A percentile compares a stretch with the other conserved stretches of the same genome.
phyloP scores from a whole-genome alignment of 2,329 filamentous ascomycete species.

The Furcasterigmium sp. region DNA sequence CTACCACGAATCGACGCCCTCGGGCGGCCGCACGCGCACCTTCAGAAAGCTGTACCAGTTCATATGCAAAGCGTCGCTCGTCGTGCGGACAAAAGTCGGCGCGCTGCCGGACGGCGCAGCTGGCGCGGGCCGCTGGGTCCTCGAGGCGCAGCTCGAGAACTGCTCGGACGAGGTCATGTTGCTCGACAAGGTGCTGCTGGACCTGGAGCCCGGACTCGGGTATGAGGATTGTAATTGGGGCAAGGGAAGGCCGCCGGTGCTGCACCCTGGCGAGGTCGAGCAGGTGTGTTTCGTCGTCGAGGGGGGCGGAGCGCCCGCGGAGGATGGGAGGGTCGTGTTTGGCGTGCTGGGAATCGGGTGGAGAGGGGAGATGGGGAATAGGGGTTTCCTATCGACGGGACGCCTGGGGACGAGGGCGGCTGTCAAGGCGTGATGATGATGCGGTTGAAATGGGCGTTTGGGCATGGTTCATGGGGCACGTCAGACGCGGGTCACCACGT shows the following conservation, averaged over 20 bases:
- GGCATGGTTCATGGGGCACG: too few species aligned
- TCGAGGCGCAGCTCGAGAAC: slow-evolving; percentile 96
- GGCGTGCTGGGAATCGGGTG: slow-evolving; percentile 84
- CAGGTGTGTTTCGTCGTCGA: slow-evolving; percentile 61
- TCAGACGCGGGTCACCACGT: too few species aligned
- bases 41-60: slow-evolving; percentile 98
- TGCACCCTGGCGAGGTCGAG: slow-evolving; percentile 59
- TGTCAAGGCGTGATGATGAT: background rate
- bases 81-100: slow-evolving; percentile 85
- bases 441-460: too few species aligned
- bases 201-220: slow-evolving; percentile 44
- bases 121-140: slow-evolving; percentile 52
- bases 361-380: slow-evolving; percentile 85
- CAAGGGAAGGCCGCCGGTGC: slow-evolving; percentile 41
- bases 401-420: slow-evolving; percentile 57
- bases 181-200: slow-evolving; percentile 61
- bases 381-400: slow-evolving; percentile 81
- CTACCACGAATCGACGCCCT: slow-evolving; percentile 82
- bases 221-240: slow-evolving; percentile 56
- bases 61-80: slow-evolving; percentile 81
- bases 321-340: slow-evolving; percentile 60
- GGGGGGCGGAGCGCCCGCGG: slow-evolving; percentile 43
- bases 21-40: slow-evolving; percentile 67
- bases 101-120: slow-evolving; percentile 38
- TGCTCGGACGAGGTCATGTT: slow-evolving; percentile 78